Percentiles rank a stretch among this genome's conserved stretches.
These are phyloP conservation scores for Kernera saxatilis DNA, from an alignment of 345 rosid genomes.

Conservation along the genomic window DNA sequence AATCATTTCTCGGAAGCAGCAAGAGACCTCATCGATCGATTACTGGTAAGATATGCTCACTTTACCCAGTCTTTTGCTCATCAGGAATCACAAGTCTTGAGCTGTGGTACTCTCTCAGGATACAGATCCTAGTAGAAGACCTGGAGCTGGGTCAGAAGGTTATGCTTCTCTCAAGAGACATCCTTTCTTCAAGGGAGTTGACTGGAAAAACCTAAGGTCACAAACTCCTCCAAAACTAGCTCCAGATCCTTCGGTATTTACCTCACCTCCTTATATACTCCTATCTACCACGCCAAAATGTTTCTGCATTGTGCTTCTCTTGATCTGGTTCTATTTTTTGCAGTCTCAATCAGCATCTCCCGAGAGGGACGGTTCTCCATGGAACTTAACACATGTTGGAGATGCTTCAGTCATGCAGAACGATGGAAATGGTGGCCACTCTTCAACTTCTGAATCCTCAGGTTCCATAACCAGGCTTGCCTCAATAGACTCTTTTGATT, in stretches of 20 bases:
- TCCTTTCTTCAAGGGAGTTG: conserved; percentile 81
- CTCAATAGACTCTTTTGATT: conserved; percentile 96
- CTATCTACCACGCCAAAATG: not conserved
- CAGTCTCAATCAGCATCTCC: conserved; percentile 36
- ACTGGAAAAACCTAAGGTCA: conserved; percentile 73
- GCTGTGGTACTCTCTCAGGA: conserved; percentile 48
- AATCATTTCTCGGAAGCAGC: conserved; percentile 86
- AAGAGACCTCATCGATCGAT: conserved; percentile 72
- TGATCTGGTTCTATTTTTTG: not conserved
- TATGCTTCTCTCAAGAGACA: conserved; percentile 76
- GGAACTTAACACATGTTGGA: conserved; percentile 74
- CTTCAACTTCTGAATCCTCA: conserved; percentile 55
- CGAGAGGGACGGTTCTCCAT: conserved; percentile 64
- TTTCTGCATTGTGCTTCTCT: not conserved
- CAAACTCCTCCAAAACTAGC: conserved; percentile 81
- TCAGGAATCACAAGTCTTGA: not conserved
- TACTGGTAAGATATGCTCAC: conserved; percentile 57
- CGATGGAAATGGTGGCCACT: conserved; percentile 43
- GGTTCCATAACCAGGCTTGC: conserved; percentile 84
- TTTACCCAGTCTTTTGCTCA: not conserved
- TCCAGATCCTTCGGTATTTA: conserved; percentile 53
- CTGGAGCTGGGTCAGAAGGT: conserved; percentile 88
- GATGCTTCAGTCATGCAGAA: conserved; percentile 48
- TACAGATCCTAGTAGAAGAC: conserved; percentile 83
- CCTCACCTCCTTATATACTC: not conserved